Evolutionary conservation across 1,284 basidiomycete species (phyloP).

Genomic region (Sutorius eximius): DNA sequence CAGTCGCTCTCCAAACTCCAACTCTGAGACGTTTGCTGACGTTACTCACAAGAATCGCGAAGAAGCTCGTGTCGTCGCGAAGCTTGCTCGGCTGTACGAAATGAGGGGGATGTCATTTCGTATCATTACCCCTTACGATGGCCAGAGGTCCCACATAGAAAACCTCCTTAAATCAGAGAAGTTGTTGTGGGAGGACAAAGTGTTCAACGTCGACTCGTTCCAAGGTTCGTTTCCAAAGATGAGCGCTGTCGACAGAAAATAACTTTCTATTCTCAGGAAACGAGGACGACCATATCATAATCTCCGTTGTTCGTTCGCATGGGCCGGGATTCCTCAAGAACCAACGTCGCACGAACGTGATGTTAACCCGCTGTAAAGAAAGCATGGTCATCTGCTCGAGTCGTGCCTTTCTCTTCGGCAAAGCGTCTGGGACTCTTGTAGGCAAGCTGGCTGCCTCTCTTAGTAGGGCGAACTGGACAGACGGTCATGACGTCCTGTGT

Average conservation of each 20-base stretch:
- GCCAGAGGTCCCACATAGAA: constrained; percentile 57
- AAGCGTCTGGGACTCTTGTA: constrained; percentile 44
- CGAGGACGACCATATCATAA: constrained; percentile 54
- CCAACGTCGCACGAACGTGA: constrained; percentile 61
- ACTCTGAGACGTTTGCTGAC: neutral
- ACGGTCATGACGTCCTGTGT: constrained; percentile 8
- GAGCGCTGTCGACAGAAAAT: constrained; percentile 23
- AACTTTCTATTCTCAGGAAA: constrained; percentile 26
- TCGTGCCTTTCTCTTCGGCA: constrained; percentile 43
- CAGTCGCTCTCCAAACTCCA: neutral
- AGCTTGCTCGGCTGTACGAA: constrained; percentile 20
- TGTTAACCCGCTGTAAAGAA: constrained; percentile 61
- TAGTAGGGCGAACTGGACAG: constrained; percentile 42
- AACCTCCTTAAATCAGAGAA: constrained; percentile 40
- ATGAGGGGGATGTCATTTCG: constrained; percentile 16
- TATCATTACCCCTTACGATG: constrained; percentile 54
- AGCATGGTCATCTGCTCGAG: constrained; percentile 56
- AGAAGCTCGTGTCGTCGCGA: constrained; percentile 29
- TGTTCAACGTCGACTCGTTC: constrained; percentile 65
- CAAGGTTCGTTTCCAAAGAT: constrained; percentile 45
- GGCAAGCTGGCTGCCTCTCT: constrained; percentile 45
- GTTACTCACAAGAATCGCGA: constrained; percentile 16
- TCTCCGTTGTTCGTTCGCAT: constrained; percentile 55
- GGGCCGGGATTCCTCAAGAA: constrained; percentile 50
- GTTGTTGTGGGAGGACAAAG: constrained; percentile 54